Evolutionary conservation across 192 early-diverging fungal genomes (phyloP).

Genomic region (Gigaspora rosea): DNA sequence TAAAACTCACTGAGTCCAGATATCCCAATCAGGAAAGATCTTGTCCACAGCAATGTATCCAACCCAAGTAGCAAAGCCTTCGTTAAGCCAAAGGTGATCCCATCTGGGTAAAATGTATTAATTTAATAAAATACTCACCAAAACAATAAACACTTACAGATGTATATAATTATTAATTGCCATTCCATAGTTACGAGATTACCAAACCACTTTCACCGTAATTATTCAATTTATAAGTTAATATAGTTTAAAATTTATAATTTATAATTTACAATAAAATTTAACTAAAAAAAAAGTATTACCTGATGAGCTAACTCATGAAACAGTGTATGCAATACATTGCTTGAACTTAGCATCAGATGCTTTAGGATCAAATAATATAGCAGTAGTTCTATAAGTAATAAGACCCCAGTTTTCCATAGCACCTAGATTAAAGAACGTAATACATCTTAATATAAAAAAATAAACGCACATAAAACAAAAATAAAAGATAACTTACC

Average conservation of each 20-base stretch:
- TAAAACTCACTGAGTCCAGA: conserved; percentile 68
- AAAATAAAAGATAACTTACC: conserved; percentile 37
- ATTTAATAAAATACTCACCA: not conserved
- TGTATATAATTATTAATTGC: not conserved
- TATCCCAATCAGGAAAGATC: conserved; percentile 92
- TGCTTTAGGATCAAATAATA: conserved; percentile 83
- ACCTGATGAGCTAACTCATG: conserved; percentile 83
- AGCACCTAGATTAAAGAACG: conserved; percentile 43
- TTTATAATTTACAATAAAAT: not conserved
- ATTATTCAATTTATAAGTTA: not conserved
- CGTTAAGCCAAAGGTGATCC: conserved; percentile 94
- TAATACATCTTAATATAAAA: too few species aligned
- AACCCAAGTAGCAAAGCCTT: conserved; percentile 97
- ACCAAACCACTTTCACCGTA: conserved; percentile 70
- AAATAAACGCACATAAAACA: not conserved
- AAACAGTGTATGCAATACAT: conserved; percentile 85
- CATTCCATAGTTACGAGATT: conserved; percentile 97
- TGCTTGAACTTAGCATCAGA: conserved; percentile 78
- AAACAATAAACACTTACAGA: not conserved
- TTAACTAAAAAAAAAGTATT: not conserved
- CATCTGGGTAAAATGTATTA: conserved; percentile 51
- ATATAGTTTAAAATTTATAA: too few species aligned
- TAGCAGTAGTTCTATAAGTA: conserved; percentile 82
- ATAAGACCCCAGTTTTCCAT: conserved; percentile 99
- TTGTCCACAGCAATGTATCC: conserved; percentile 86